Evolutionary conservation across 352 stramenopile species (phyloP), one percentile per base, ranked within the genome.

Genomic region (Hyaloperonospora brassicae): DNA sequence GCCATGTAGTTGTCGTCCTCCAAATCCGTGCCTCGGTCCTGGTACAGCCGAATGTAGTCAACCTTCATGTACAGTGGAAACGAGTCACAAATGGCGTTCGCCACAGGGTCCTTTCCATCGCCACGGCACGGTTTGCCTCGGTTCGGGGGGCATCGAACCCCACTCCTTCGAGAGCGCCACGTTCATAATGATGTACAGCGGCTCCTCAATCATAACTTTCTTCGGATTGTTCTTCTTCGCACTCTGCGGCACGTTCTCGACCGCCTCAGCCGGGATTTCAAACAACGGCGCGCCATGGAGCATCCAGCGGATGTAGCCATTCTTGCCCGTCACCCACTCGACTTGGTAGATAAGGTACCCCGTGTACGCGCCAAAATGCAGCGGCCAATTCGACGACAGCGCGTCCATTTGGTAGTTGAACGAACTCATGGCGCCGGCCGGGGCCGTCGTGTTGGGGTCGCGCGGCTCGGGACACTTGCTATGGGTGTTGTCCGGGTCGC

Each of bases 151-250:
- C 2, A 47, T 49, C 2, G 54, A 27, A 27, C 61, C 63, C 68
- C 68, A 76, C 1, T 84, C 91, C 13, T 73, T 89, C 1, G 86
- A 95, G n/a, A 97, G 72, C 5, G 89, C 89, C 4, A 87, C 92
- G 66, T 97, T 97, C 42, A 97, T 76, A 49, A 97, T 95, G n/a
- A 97, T 49, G 61, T 95, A 97, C 30, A 79, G 86, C 5, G 91
- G 91, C 63, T 97, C 91, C 50, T 90, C 82, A 11, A 93, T 79
- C 65, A 97, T 96, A 51, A 62, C 84, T 70, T 64, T 90, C 65
- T 58, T 72, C 64, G 70, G 81, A 83, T 53, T 86, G 50, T 41
- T 76, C 27, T 55, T 61, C 34, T 61, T 56, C 0, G 46, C 2
- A 42, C 72, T 59, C 36, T 77, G 65, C 5, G 65, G 65, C 1